Evolutionary conservation across 305 asterid species (phyloP).

Genomic region (Solanum chacoense): DNA sequence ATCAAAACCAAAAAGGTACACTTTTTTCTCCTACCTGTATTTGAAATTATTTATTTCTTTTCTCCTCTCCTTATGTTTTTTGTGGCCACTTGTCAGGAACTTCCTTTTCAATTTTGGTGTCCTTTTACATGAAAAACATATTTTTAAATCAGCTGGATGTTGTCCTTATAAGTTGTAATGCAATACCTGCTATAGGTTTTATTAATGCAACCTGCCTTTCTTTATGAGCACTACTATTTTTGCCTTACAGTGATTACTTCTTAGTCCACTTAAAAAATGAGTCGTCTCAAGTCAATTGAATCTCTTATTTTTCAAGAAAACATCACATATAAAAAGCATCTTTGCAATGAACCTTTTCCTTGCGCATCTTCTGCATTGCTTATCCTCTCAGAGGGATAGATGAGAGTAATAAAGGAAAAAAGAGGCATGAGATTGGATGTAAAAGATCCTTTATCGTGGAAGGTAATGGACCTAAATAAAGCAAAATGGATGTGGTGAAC

Average conservation of each 20-base stretch:
- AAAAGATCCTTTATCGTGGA: neutral
- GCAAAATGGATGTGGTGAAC: neutral
- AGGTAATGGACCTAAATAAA: neutral
- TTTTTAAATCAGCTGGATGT: neutral
- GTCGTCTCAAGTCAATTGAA: neutral
- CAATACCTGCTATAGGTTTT: neutral
- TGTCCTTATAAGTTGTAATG: neutral
- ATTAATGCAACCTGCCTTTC: neutral
- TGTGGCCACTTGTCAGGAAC: neutral
- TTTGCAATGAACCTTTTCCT: neutral
- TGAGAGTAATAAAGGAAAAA: neutral
- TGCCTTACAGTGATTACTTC: neutral
- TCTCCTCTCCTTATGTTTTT: neutral
- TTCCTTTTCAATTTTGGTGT: neutral
- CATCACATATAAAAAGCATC: neutral
- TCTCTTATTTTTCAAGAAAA: neutral
- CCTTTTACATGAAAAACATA: neutral
- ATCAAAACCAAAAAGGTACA: conserved; percentile 48
- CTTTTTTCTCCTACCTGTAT: neutral
- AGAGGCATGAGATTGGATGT: neutral
- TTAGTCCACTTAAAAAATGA: neutral
- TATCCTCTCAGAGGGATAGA: neutral
- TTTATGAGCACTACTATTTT: neutral
- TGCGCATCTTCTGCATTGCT: neutral
- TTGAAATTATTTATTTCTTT: neutral